These are phyloP conservation scores for Adansonia grandidieri DNA, from an alignment of 441 rosid species.

Conservation along the genomic window DNA sequence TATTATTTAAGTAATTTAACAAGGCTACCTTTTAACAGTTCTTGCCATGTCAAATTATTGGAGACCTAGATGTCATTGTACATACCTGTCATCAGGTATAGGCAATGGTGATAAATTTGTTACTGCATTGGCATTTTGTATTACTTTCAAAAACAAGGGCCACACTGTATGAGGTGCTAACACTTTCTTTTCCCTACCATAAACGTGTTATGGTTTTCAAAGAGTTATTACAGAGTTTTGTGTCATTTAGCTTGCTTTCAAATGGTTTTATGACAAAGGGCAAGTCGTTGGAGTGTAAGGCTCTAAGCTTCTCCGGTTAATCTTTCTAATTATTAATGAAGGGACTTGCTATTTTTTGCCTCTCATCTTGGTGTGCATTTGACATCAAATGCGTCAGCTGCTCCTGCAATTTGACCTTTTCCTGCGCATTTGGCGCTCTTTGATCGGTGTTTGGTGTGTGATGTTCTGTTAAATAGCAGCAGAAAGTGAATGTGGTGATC, in stretches of 20 bases:
- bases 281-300: background rate
- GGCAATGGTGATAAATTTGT: background rate
- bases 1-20: background rate
- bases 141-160: background rate
- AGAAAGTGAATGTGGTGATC: background rate
- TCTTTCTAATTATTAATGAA: background rate
- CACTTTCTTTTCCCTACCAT: background rate
- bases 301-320: background rate
- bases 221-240: background rate
- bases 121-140: background rate
- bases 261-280: background rate
- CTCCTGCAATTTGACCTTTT: background rate
- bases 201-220: background rate
- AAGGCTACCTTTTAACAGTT: background rate
- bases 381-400: background rate
- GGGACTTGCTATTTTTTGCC: background rate
- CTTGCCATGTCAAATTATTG: background rate
- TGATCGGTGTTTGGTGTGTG: conserved; percentile 33
- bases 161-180: background rate
- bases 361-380: background rate
- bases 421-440: conserved; percentile 30
- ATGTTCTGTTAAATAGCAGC: conserved; percentile 27
- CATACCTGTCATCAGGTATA: no score
- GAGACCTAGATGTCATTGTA: background rate
- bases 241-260: background rate